Evolutionary conservation across 1,139 yeast species (phyloP).

Genomic region (Suhomyces ambrosiae): DNA sequence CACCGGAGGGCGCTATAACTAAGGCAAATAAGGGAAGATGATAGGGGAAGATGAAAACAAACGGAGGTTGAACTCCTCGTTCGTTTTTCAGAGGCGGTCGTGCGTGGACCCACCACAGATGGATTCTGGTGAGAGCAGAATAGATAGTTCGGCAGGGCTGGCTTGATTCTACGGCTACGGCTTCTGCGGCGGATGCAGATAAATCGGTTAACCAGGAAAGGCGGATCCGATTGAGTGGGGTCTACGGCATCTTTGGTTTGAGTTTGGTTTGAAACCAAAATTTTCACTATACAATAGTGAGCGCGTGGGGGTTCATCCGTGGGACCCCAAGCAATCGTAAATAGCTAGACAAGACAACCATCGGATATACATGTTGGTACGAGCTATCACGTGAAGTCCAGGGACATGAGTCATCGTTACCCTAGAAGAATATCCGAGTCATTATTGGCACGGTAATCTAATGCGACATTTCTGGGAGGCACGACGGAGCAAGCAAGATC

Average conservation of each 20-base stretch:
- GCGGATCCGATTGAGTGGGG: neutral
- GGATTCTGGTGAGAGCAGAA: neutral
- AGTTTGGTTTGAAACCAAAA: no score
- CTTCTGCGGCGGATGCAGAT: no score
- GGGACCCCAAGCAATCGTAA: neutral
- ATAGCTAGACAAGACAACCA: neutral
- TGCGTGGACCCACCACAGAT: conserved; percentile 2
- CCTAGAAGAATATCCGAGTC: no score
- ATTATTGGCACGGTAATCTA: neutral
- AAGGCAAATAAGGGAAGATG: neutral
- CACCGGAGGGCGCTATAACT: conserved; percentile 1
- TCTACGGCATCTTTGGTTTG: no score
- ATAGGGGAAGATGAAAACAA: conserved; percentile 7
- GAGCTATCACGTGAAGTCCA: neutral
- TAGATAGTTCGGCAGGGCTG: neutral
- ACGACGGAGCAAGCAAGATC: no score
- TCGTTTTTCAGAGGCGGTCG: conserved; percentile 11
- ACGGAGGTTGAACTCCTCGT: conserved; percentile 9
- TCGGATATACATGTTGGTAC: no score
- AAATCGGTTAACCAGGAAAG: no score
- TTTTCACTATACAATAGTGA: neutral
- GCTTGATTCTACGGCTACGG: no score
- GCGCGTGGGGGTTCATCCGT: neutral
- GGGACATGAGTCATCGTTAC: no score
- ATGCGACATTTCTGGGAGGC: no score